phyloP scores from a whole-genome alignment of 306 rosid species.

The Begonia peltatifolia region DNA sequence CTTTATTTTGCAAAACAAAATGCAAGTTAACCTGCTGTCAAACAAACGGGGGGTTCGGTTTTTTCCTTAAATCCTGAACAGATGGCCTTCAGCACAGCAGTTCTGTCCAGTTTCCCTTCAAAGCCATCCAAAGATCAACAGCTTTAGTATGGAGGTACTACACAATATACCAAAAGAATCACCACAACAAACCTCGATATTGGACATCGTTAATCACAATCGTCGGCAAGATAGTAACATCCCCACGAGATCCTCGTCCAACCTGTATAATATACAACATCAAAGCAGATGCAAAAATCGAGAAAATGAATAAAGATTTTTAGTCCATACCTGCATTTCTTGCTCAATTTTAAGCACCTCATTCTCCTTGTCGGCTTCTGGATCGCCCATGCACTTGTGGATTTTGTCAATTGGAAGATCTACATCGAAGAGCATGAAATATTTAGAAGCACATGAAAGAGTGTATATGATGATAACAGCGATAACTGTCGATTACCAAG shows the following conservation, averaged over 20 bases:
- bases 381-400: constrained; percentile 3
- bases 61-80: constrained; percentile 88
- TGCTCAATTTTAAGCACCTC: constrained; percentile 72
- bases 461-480: background rate
- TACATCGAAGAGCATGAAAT: constrained; percentile 13
- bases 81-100: constrained; percentile 59
- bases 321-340: constrained; percentile 60
- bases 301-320: no score
- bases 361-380: constrained; percentile 42
- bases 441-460: background rate
- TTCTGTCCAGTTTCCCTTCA: constrained; percentile 84
- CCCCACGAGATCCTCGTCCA: constrained; percentile 86
- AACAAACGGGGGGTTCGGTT: constrained; percentile 64
- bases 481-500: constrained; percentile 25
- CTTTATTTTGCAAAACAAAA: background rate
- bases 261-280: no score
- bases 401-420: constrained; percentile 62
- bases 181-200: constrained; percentile 56
- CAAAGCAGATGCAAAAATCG: no score
- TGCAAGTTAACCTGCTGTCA: constrained; percentile 42
- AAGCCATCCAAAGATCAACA: background rate
- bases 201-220: constrained; percentile 68
- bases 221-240: constrained; percentile 93
- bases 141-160: background rate
- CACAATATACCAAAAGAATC: no score